Evolutionary conservation across 164 flowering plant species (phyloP).

Genomic region (Vitis labrusca): DNA sequence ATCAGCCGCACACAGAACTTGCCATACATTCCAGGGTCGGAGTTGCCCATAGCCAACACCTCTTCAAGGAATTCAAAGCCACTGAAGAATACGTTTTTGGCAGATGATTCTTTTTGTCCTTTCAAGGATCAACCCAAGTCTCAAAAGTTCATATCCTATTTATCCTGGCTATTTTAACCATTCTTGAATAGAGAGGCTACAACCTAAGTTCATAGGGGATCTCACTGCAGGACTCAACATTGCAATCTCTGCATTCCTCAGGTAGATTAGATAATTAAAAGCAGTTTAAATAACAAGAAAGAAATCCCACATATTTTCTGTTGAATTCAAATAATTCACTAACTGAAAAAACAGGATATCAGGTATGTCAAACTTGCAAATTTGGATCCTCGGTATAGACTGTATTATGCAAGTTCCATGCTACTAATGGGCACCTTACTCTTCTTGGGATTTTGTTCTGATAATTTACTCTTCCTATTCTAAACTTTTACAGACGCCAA

Average conservation of each 20-base stretch:
- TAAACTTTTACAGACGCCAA: slow-evolving; percentile 62
- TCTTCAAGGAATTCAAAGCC: slow-evolving; percentile 44
- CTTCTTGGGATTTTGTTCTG: neutral
- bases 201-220: slow-evolving; percentile 66
- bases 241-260: slow-evolving; percentile 90
- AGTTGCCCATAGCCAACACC: slow-evolving; percentile 54
- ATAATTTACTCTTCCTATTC: slow-evolving; percentile 1
- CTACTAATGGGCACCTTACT: neutral
- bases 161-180: slow-evolving; percentile 66
- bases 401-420: slow-evolving; percentile 44
- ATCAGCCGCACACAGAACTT: slow-evolving; percentile 12
- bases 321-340: slow-evolving; percentile 3
- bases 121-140: slow-evolving; percentile 68
- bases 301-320: neutral
- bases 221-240: slow-evolving; percentile 76
- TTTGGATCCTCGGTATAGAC: slow-evolving; percentile 62
- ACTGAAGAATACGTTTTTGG: slow-evolving; percentile 69
- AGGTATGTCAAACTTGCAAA: slow-evolving; percentile 73
- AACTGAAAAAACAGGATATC: slow-evolving; percentile 49
- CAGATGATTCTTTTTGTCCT: slow-evolving; percentile 71
- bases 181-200: slow-evolving; percentile 56
- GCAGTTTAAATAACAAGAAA: neutral
- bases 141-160: slow-evolving; percentile 50
- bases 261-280: slow-evolving; percentile 28
- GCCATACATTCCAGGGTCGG: slow-evolving; percentile 57